Evolutionary conservation across 768 basidiomycete species (phyloP), one percentile per base, ranked within the genome.

Genomic region (Dentipellis fragilis): DNA sequence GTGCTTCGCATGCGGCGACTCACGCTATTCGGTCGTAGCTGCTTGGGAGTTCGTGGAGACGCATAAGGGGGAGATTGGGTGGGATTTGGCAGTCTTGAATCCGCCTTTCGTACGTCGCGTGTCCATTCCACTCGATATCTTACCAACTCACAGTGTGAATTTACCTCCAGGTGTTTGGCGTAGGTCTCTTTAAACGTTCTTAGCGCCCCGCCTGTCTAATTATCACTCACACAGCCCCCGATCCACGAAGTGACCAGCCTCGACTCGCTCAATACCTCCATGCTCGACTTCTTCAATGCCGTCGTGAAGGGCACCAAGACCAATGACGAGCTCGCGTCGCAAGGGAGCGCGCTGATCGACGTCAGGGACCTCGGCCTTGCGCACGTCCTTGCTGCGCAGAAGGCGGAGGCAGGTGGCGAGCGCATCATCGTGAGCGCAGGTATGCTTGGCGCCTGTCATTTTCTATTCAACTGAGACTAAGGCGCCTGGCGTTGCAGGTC

Each of bases 1-100:
- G 6, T 29, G 29, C 3, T 29, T 29, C 6, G 29, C 6, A 29
- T 3, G 29, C 29, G 29, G 6, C 29, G 29, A 3, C 29, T 29
- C 6, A 35, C 4, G 51, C 4, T 6, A 5, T 11, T 53, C 21
- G 0, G 16, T 23, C 36, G 5, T 19, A 65, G 64, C 68, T 2
- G 72, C 72, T 8, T 74, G 71, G 72, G 51, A 64, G 12, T 71
- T 69, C 50, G 35, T 65, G 48, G 57, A 63, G 29, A 50, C 62
- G 51, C 60, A 67, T 40, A 61, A 68, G 16, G 47, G 47, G 6
- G 59, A 61, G 36, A 56, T 67, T 40, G 57, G 63, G 3, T 71
- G 62, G 60, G 73, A 73, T 48, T 45, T 75, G 19, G 65, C 67
- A 2, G 66, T 67, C 0, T 52, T 73, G 51, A 62, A 62, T 55